Conservation (phyloP, 2,329 filamentous ascomycete species). For the Coniella vitis region DNA sequence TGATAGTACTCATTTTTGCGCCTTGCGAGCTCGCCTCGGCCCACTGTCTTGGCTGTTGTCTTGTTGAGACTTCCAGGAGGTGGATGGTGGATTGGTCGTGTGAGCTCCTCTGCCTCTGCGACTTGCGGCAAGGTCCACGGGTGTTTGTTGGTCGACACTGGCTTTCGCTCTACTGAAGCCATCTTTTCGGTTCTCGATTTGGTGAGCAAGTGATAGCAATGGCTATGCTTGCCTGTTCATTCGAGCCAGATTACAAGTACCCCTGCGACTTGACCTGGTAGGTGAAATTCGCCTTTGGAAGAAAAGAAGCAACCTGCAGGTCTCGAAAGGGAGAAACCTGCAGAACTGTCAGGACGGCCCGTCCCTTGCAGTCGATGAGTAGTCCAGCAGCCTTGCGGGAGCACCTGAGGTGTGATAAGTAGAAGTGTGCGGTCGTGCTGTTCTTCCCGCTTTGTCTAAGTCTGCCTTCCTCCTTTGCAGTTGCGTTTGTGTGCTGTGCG, state of each 20-base stretch:
- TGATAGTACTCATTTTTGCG: slow-evolving; percentile 40
- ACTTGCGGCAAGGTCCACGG: slow-evolving; percentile 23
- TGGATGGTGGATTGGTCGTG: slow-evolving; percentile 33
- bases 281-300: no score
- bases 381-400: neutral
- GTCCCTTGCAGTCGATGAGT: neutral
- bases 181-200: neutral
- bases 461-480: neutral
- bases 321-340: neutral
- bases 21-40: slow-evolving; percentile 27
- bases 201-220: neutral
- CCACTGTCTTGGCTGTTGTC: slow-evolving; percentile 24
- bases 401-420: neutral
- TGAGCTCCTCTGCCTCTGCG: slow-evolving; percentile 30
- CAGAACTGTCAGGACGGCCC: neutral
- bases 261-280: no score
- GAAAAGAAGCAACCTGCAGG: neutral
- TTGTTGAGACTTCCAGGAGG: slow-evolving; percentile 31
- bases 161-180: slow-evolving; percentile 29
- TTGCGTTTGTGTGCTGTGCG: slow-evolving; percentile 1
- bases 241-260: no score
- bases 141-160: slow-evolving; percentile 16
- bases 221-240: neutral
- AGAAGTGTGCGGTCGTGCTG: no score
- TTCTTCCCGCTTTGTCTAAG: no score